A percentile compares a stretch with the other conserved stretches of the same genome.
Conservation (phyloP, 768 basidiomycete genomes). For the Boletus reticulatus region DNA sequence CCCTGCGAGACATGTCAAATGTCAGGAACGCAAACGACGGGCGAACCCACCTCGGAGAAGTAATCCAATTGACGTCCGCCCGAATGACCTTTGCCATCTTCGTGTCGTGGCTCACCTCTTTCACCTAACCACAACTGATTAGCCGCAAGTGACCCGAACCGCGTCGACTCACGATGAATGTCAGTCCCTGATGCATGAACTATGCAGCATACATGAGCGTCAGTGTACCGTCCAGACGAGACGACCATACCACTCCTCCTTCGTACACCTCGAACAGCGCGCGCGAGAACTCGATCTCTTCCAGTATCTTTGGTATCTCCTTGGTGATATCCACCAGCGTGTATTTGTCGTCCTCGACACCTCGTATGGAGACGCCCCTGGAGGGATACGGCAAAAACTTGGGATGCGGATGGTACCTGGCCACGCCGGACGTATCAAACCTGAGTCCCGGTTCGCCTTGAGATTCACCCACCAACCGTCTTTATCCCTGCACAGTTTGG, state of each 20-base stretch:
- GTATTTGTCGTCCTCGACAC: slow-evolving; percentile 77
- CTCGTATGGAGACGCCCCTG: slow-evolving; percentile 70
- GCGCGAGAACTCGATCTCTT: slow-evolving; percentile 81
- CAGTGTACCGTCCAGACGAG: neutral
- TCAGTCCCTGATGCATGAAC: slow-evolving; percentile 88
- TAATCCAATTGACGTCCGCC: slow-evolving; percentile 84
- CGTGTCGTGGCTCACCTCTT: slow-evolving; percentile 77
- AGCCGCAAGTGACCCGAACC: neutral
- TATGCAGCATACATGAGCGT: slow-evolving; percentile 26
- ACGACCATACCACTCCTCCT: slow-evolving; percentile 66
- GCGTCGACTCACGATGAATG: slow-evolving; percentile 59
- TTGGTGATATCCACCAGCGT: slow-evolving; percentile 63
- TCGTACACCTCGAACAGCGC: slow-evolving; percentile 89
- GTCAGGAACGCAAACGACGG: neutral
- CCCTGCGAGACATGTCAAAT: slow-evolving; percentile 38
- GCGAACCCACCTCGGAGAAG: slow-evolving; percentile 55
- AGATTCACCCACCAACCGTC: slow-evolving; percentile 68
- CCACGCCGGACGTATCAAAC: neutral
- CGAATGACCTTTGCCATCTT: slow-evolving; percentile 67
- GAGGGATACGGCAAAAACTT: slow-evolving; percentile 79
- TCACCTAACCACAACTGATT: slow-evolving; percentile 45
- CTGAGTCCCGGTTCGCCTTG: neutral
- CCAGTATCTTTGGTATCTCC: slow-evolving; percentile 47
- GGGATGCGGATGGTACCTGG: slow-evolving; percentile 80
- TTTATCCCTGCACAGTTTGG: slow-evolving; percentile 59